Conservation (phyloP, 2,329 filamentous ascomycete genomes). For the Hymenoscyphus infarciens region DNA sequence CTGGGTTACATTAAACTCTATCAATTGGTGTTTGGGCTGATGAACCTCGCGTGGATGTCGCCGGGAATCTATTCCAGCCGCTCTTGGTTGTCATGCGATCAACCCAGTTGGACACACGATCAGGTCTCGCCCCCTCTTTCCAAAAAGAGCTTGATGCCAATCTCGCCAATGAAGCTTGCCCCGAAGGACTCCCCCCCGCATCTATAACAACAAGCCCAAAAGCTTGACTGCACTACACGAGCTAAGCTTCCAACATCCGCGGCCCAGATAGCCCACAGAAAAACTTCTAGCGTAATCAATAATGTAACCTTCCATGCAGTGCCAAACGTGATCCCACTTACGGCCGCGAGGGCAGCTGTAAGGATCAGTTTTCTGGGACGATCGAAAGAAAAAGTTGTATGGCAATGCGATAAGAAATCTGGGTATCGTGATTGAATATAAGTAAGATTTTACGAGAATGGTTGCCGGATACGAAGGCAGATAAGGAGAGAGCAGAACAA, state of each 20-base stretch:
- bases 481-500: neutral
- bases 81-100: neutral
- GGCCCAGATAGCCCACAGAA: neutral
- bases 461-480: neutral
- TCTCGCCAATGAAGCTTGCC: neutral
- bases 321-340: neutral
- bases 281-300: neutral
- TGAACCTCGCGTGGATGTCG: neutral
- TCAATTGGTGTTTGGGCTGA: neutral
- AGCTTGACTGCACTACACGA: slow-evolving; percentile 1
- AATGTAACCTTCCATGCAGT: neutral
- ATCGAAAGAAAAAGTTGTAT: neutral
- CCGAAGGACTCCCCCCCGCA: neutral
- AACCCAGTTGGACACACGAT: neutral
- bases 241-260: neutral
- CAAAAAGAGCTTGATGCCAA: neutral
- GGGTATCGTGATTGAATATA: neutral
- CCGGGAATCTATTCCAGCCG: neutral
- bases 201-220: neutral
- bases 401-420: neutral
- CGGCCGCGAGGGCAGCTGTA: neutral
- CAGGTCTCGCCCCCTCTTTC: too few species aligned
- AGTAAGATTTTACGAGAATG: too few species aligned
- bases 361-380: neutral
- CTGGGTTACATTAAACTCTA: neutral